Conservation (phyloP, 305 asterid genomes). For the Rubia balearica region DNA sequence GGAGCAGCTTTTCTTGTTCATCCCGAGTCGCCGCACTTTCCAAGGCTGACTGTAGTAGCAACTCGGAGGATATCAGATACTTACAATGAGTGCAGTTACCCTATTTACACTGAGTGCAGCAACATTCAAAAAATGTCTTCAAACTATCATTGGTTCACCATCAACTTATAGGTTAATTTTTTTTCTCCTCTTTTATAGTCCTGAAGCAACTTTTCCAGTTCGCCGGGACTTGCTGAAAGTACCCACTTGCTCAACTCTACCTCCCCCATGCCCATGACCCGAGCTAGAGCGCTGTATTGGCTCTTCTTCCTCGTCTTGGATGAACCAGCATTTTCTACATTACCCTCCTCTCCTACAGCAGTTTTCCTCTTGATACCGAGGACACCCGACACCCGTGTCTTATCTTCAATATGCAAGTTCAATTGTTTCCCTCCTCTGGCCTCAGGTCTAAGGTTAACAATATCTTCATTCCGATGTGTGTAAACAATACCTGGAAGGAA, state of each 20-base stretch:
- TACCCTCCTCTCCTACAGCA: slow-evolving; percentile 7
- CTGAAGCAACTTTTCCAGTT: slow-evolving; percentile 28
- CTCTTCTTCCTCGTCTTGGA: slow-evolving; percentile 43
- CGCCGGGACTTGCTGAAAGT: slow-evolving; percentile 39
- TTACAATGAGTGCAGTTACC: neutral
- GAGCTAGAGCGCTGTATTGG: slow-evolving; percentile 49
- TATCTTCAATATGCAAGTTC: slow-evolving; percentile 17
- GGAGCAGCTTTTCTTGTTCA: too few relatives aligned
- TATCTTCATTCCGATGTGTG: slow-evolving; percentile 82
- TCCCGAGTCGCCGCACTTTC: too few relatives aligned
- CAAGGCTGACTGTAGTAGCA: neutral
- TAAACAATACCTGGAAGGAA: slow-evolving; percentile 63
- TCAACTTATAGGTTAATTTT: slow-evolving; percentile 16
- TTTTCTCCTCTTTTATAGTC: slow-evolving; percentile 29
- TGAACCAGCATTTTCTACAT: slow-evolving; percentile 13
- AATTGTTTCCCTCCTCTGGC: slow-evolving; percentile 20
- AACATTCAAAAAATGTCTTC: neutral
- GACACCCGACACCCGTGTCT: slow-evolving; percentile 17
- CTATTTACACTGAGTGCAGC: neutral
- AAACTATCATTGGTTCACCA: neutral
- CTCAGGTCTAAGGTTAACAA: slow-evolving; percentile 53
- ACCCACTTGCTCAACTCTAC: slow-evolving; percentile 56
- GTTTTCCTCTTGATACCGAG: slow-evolving; percentile 26
- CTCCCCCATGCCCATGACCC: slow-evolving; percentile 63
- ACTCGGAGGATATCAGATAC: neutral